Evolutionary conservation across 1,284 basidiomycete species (phyloP).

Genomic region (Pseudomicrostroma phylloplanum): DNA sequence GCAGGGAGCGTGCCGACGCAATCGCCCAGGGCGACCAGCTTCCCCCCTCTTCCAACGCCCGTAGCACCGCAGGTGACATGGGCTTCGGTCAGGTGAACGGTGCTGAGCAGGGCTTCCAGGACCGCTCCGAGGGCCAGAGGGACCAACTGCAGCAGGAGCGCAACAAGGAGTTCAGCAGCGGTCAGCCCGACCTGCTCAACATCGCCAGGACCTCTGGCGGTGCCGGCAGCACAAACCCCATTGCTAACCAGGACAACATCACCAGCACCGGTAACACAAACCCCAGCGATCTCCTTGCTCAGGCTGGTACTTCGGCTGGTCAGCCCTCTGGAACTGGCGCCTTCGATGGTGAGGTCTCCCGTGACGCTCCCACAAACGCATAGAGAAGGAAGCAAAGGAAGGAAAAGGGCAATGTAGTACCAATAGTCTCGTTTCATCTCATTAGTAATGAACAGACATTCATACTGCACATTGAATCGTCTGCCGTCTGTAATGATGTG

Average conservation of each 20-base stretch:
- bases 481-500: too few relatives aligned
- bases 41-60: not conserved
- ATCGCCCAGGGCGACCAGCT: constrained; percentile 11
- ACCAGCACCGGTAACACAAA: not conserved
- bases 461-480: too few relatives aligned
- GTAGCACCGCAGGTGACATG: constrained; percentile 7
- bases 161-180: constrained; percentile 2
- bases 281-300: constrained; percentile 5
- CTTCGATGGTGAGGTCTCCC: not conserved
- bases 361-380: not conserved
- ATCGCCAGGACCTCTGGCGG: constrained; percentile 10
- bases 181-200: constrained; percentile 8
- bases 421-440: not conserved
- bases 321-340: not conserved
- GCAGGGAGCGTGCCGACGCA: constrained; percentile 9
- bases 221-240: constrained; percentile 5
- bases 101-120: constrained; percentile 7
- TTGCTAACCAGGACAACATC: constrained; percentile 4
- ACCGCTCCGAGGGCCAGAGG: not conserved
- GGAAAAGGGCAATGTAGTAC: not conserved
- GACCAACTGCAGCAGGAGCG: constrained; percentile 7
- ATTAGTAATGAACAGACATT: not conserved
- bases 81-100: constrained; percentile 13
- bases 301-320: constrained; percentile 6
- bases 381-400: not conserved